Evolutionary conservation across 129 eudicot species (phyloP).

Genomic region (Flaveria ramosissima): DNA sequence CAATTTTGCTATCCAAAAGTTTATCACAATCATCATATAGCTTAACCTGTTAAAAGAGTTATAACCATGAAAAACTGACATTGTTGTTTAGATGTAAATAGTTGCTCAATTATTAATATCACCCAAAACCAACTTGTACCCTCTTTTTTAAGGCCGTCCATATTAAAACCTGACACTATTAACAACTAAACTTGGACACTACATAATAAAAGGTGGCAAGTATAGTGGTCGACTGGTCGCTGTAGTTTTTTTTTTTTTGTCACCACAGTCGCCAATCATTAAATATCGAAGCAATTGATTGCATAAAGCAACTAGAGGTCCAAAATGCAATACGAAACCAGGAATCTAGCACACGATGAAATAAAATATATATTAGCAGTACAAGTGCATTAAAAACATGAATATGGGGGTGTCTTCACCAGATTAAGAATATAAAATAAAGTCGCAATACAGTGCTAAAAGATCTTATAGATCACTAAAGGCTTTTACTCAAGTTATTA

Average conservation of each 20-base stretch:
- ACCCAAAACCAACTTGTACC: conserved; percentile 14
- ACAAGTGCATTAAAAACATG: background rate
- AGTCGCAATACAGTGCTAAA: background rate
- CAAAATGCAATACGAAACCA: conserved; percentile 7
- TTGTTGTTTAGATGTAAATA: conserved; percentile 1
- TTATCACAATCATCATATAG: conserved; percentile 67
- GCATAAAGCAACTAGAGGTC: background rate
- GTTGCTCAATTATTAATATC: background rate
- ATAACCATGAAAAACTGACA: conserved; percentile 10
- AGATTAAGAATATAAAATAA: background rate
- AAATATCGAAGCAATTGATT: background rate
- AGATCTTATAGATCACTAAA: background rate
- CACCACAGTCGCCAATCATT: background rate
- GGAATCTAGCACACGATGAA: conserved; percentile 8
- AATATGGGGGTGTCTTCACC: background rate
- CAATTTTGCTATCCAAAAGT: conserved; percentile 59
- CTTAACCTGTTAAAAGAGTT: conserved; percentile 43
- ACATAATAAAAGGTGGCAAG: background rate
- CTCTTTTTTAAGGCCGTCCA: conserved; percentile 10
- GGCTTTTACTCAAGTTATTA: background rate
- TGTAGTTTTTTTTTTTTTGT: background rate
- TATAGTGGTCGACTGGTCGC: background rate
- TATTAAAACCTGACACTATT: conserved; percentile 2
- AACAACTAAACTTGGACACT: background rate
- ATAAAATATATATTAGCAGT: background rate